Evolutionary conservation across 257 asterid species (phyloP).

Genomic region (Petunia axillaris): DNA sequence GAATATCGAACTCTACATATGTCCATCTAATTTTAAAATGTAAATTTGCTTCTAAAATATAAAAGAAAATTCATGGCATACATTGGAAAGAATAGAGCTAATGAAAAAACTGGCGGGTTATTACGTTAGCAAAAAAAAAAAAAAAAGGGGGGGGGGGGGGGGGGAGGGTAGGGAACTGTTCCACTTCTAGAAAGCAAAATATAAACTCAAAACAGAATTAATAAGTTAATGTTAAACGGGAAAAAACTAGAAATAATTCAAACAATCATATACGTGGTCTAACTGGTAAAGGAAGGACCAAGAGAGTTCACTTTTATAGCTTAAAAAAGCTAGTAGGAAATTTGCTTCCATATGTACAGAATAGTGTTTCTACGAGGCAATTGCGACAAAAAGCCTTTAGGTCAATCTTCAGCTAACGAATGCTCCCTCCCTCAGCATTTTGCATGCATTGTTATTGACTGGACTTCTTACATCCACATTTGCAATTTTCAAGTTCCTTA

Average conservation of each 20-base stretch:
- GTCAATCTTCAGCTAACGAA: slow-evolving; percentile 13
- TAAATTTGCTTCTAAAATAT: too few species aligned
- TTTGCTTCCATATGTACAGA: slow-evolving; percentile 15
- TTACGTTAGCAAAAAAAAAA: too few species aligned
- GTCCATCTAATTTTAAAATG: too few species aligned
- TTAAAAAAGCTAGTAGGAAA: slow-evolving; percentile 14
- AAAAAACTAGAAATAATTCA: not conserved
- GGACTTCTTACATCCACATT: slow-evolving; percentile 71
- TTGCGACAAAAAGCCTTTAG: not conserved
- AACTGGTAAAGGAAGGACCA: not conserved
- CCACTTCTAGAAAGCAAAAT: not conserved
- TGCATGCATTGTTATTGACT: slow-evolving; percentile 22
- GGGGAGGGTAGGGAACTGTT: too few species aligned
- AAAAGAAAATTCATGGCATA: too few species aligned
- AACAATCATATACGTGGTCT: slow-evolving; percentile 11
- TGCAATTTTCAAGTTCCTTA: slow-evolving; percentile 68
- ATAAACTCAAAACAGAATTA: not conserved
- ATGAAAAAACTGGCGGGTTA: too few species aligned
- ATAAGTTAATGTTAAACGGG: not conserved
- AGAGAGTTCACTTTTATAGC: not conserved
- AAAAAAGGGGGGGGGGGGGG: too few species aligned
- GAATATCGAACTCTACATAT: too few species aligned
- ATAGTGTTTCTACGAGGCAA: not conserved
- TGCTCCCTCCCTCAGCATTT: not conserved
- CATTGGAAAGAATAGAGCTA: too few species aligned